Base-by-base conservation (phyloP, 352 stramenopile genomes). In the Pythium apleroticum region DNA sequence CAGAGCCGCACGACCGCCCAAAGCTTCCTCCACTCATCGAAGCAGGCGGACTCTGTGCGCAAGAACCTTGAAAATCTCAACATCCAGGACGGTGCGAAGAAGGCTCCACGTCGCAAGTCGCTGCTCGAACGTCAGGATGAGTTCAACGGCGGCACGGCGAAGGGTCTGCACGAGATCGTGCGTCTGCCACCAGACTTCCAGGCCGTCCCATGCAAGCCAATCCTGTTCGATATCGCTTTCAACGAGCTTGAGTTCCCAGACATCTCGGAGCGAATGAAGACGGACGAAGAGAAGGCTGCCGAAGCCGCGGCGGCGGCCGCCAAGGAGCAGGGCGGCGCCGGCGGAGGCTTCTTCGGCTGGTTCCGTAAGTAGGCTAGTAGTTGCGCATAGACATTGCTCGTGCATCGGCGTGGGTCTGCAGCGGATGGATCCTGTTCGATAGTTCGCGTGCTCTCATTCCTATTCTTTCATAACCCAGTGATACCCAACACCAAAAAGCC, bases 141-240 rank as follows among this genome's bases (percentile, higher is more conserved):
- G 19, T 89, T 78, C 62, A 53, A 71, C 43, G 76, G 65, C 53
- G 84, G 70, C 69, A 79, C 66, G 27, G 66, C 77, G 22, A 82
- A 81, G 53, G 72, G 74, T n/a, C 57, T 79, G 22, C 79, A 80
- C 65, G 83, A 91, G 59, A 68, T 95, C 30, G 68, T 95, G 46
- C 76, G 76, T 56, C 69, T 92, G 28, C 82, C 81, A 19, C 86
- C 86, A 3, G 71, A 80, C 55, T 89, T 93, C 57, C 74, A 74
- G 54, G 69, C 86, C 14, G 66, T 92, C 11, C 76, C 84, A 27
- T 85, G 73, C 76, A 95, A 95, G 72, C 86, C 86, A 15, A 73
- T 95, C 61, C 74, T 95, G 10, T 93, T 95, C 50, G 86, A 95
- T 63, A 75, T 92, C 56, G 84, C 86, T 41, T 90, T 91, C 61